phyloP scores from a whole-genome alignment of 306 rosid genomes.

The Lathyrus tuberosus region DNA sequence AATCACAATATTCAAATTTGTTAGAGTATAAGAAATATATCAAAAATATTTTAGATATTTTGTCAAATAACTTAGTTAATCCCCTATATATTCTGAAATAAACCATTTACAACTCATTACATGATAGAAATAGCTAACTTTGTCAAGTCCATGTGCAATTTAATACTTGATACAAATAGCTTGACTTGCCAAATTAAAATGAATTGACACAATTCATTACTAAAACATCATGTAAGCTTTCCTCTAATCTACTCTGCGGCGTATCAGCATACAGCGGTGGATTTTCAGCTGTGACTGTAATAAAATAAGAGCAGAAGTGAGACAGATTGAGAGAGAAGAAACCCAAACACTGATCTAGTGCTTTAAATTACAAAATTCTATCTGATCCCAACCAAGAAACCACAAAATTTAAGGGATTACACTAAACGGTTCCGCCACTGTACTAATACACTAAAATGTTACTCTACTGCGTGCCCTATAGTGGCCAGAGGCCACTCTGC shows the following conservation, averaged over 20 bases:
- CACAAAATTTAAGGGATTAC: neutral
- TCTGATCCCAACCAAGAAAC: neutral
- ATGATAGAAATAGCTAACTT: neutral
- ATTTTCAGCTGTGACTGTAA: neutral
- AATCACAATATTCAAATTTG: too few species aligned
- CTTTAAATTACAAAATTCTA: neutral
- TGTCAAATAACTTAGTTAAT: too few species aligned
- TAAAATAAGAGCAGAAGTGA: neutral
- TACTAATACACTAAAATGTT: neutral
- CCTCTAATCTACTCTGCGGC: neutral
- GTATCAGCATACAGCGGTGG: neutral
- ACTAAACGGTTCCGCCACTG: neutral
- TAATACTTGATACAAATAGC: neutral
- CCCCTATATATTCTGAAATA: too few species aligned
- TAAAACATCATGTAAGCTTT: slow-evolving; percentile 11
- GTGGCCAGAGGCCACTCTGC: neutral
- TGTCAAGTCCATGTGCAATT: neutral
- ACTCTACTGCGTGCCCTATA: neutral
- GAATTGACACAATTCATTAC: neutral
- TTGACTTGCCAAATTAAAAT: neutral
- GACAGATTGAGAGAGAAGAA: neutral
- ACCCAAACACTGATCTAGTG: neutral
- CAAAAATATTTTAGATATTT: too few species aligned
- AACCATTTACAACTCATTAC: neutral
- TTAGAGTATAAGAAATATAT: too few species aligned